Evolutionary conservation across 2,329 filamentous ascomycete genomes (phyloP), one percentile per base, ranked within the genome.

Genomic region (Gaeumannomyces sp.): DNA sequence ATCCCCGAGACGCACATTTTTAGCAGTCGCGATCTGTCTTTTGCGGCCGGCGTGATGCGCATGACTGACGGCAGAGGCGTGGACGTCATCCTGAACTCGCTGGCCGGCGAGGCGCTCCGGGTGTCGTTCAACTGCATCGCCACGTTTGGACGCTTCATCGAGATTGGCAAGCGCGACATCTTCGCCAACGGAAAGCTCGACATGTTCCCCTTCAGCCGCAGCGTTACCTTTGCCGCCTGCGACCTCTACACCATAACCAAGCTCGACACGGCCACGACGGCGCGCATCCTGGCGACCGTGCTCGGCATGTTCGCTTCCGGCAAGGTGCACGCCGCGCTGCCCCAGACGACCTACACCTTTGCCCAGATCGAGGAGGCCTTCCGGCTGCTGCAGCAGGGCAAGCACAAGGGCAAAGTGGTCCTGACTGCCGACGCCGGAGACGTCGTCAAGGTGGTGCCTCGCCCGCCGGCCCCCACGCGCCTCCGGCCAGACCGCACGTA

Each of bases 1-100:
- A 70, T 79, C 6, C 69, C 73, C 0, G 65, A 69, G 7, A 66
- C 67, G 1, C 72, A 73, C 65, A 76, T 80, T 38, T 76, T 79
- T 60, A 71, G 70, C 33, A 74, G 71, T 45, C 71, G 74, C 5
- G 69, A 73, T 59, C 66, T 66, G 0, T 68, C 69, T 0, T 79
- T 80, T 59, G 71, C 68, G 0, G 59, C 66, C 0, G 73, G 70
- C 3, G 65, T 78, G 0, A 67, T 70, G 63, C 61, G 45, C 14
- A 53, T 56, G 53, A 62, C 50, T 3, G 19, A 59, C 29, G 59
- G 60, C 27, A 31, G 31, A 4, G 64, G 64, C 14, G 60, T 65
- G 5, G 64, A 65, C 22, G 53, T 65, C 14, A 33, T 65, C 16
- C 31, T 62, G 11, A 62, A 59, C 64, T 65, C 64, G 4, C 31